Evolutionary conservation across 257 asterid species (phyloP).

Genomic region (Solanum corneliomulleri): DNA sequence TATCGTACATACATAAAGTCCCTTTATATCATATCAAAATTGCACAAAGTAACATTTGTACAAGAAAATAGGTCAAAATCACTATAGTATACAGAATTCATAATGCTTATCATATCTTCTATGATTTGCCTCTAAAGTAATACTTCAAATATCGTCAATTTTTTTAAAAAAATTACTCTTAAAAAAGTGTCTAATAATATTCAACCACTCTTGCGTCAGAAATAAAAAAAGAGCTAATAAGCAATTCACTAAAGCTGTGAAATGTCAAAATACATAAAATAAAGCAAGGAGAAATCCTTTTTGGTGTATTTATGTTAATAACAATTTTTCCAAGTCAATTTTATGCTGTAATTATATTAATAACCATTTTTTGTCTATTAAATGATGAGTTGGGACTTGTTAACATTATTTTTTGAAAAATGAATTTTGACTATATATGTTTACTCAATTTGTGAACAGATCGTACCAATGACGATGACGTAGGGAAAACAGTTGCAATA

Average conservation of each 20-base stretch:
- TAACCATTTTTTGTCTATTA: background rate
- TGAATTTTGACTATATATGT: background rate
- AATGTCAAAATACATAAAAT: background rate
- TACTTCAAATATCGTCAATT: background rate
- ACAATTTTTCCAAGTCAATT: no score
- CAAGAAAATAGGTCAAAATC: background rate
- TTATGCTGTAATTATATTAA: no score
- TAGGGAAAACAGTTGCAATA: conserved; percentile 74
- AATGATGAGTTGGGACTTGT: background rate
- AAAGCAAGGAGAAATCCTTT: background rate
- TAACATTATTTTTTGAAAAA: background rate
- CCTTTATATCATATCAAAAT: background rate
- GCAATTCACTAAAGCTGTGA: background rate
- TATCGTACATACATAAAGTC: background rate
- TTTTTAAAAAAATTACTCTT: background rate
- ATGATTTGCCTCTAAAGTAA: background rate
- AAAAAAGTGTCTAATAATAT: background rate
- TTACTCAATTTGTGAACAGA: conserved; percentile 11
- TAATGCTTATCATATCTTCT: background rate
- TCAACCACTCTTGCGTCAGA: background rate
- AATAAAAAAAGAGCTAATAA: background rate
- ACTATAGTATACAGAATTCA: background rate
- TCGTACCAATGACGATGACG: conserved; percentile 39
- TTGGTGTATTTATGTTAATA: background rate
- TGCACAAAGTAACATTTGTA: background rate